Evolutionary conservation across 331 rosid genomes (phyloP).

Genomic region (Acacia pycnantha): DNA sequence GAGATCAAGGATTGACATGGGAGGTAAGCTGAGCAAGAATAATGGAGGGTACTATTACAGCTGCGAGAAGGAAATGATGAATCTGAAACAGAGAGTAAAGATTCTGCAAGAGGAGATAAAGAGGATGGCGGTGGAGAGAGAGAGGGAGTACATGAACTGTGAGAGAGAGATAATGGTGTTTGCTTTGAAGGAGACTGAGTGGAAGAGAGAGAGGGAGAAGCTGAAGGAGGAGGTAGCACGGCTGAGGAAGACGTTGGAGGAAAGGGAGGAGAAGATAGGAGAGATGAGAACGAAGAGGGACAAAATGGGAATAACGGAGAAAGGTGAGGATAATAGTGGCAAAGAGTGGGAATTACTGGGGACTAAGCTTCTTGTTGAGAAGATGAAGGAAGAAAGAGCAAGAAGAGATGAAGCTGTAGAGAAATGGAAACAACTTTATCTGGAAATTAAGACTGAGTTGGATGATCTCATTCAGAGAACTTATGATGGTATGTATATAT

Average conservation of each 20-base stretch:
- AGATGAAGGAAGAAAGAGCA: slow-evolving; percentile 75
- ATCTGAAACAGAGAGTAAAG: slow-evolving; percentile 56
- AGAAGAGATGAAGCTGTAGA: slow-evolving; percentile 82
- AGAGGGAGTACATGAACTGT: slow-evolving; percentile 46
- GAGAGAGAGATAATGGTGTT: slow-evolving; percentile 75
- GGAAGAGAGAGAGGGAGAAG: slow-evolving; percentile 75
- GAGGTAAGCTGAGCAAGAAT: slow-evolving; percentile 53
- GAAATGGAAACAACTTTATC: slow-evolving; percentile 95
- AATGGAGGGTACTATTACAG: slow-evolving; percentile 14
- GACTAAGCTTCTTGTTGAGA: slow-evolving; percentile 53
- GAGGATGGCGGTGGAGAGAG: slow-evolving; percentile 58
- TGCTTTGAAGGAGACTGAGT: slow-evolving; percentile 73
- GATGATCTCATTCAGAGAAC: slow-evolving; percentile 93
- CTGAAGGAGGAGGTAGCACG: slow-evolving; percentile 61
- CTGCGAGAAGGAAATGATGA: slow-evolving; percentile 36
- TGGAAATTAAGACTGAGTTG: slow-evolving; percentile 81
- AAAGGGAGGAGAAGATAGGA: slow-evolving; percentile 57
- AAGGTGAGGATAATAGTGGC: slow-evolving; percentile 19
- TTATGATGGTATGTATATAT: slow-evolving; percentile 42
- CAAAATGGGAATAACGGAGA: slow-evolving; percentile 4
- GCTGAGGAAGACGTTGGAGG: slow-evolving; percentile 55
- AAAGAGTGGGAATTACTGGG: slow-evolving; percentile 56
- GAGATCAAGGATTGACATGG: slow-evolving; percentile 45
- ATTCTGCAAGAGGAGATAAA: slow-evolving; percentile 53
- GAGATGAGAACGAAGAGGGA: slow-evolving; percentile 36